Percentiles rank a stretch among this genome's conserved stretches.
These are phyloP conservation scores for Astrocystis sublimbata DNA, from an alignment of 495 filamentous ascomycete genomes.

Conservation along the genomic window DNA sequence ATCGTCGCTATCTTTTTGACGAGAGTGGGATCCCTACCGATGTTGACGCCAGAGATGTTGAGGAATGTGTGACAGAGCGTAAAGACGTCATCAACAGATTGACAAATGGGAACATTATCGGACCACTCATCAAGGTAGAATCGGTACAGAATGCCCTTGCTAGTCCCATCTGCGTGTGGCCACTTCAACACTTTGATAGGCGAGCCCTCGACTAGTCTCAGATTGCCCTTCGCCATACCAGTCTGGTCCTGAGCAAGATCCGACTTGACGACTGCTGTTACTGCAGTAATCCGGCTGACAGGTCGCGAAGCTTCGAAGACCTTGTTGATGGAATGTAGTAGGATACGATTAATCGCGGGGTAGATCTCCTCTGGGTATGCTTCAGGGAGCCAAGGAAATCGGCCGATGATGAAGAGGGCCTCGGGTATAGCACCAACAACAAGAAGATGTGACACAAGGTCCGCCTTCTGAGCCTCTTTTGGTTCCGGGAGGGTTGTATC, in stretches of 20 bases:
- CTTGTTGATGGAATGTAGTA: conserved; percentile 70
- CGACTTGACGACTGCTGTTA: conserved; percentile 19
- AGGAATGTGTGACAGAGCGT: conserved; percentile 81
- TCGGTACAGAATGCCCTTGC: conserved; percentile 72
- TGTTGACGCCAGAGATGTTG: conserved; percentile 80
- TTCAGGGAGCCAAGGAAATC: conserved; percentile 87
- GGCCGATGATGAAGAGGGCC: conserved; percentile 86
- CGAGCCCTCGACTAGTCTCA: conserved; percentile 57
- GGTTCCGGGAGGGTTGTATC: conserved; percentile 71
- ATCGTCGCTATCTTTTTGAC: conserved; percentile 79
- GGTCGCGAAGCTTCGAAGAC: conserved; percentile 43
- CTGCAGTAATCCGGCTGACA: conserved; percentile 24
- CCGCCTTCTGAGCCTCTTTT: conserved; percentile 79
- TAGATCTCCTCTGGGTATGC: conserved; percentile 73
- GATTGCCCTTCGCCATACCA: conserved; percentile 62
- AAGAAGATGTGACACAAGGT: conserved; percentile 80
- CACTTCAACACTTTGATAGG: conserved; percentile 68
- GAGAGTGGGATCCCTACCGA: conserved; percentile 79
- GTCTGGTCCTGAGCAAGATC: conserved; percentile 55
- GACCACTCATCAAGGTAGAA: conserved; percentile 99
- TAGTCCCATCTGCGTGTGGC: conserved; percentile 77
- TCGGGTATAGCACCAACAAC: conserved; percentile 92
- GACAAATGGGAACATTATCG: conserved; percentile 88
- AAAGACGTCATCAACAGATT: conserved; percentile 87
- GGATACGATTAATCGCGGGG: conserved; percentile 70